Evolutionary conservation across 2,329 filamentous ascomycete genomes (phyloP), one percentile per base, ranked within the genome.

Genomic region (Aplosporella prunicola): DNA sequence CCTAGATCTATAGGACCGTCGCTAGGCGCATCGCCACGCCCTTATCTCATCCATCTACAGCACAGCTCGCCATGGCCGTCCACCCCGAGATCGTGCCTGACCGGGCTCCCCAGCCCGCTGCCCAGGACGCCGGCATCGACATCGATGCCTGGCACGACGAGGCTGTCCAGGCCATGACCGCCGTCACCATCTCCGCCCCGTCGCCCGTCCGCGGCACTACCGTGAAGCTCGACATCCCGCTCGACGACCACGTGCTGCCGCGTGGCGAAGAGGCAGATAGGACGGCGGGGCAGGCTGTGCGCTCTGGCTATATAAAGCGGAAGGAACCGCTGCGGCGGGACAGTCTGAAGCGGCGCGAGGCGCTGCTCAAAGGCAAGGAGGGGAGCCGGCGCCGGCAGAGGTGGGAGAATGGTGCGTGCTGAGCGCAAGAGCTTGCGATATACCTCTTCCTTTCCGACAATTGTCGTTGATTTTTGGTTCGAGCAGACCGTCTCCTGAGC

Each of bases 331-430:
- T 75, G 30, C 66, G 72, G 22, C 70, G 75, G 34, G 77, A 81
- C 50, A 79, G 74, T 48, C 50, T 75, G 51, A 77, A 76, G 52
- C 62, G 74, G 35, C 78, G 88, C 13, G 86, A 94, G 47, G 75
- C 78, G 2, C 55, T 93, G 35, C 68, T 91, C 20, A 93, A 87
- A 64, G 89, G 89, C 40, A 93, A 93, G 49, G 87, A 95, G 60
- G 89, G 89, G 22, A 89, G 78, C 50, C 75, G 89, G 23, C 79
- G 89, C 51, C 72, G 89, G 33, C 80, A 89, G 50, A 74, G 89
- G 39, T 96, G 88, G 87, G 91, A 98, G 67, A 98, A 96, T 60
- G 84, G 86, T 93, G 56, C 30, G 48, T 35, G 26, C 33, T 15
- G 26, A 18, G n/a, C n/a, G n/a, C n/a, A n/a, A n/a, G n/a, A n/a